Percentiles rank a stretch among this genome's conserved stretches.
These are phyloP conservation scores for Fusarium fracticaudum DNA, from an alignment of 2,329 filamentous ascomycete genomes.

Conservation along the genomic window DNA sequence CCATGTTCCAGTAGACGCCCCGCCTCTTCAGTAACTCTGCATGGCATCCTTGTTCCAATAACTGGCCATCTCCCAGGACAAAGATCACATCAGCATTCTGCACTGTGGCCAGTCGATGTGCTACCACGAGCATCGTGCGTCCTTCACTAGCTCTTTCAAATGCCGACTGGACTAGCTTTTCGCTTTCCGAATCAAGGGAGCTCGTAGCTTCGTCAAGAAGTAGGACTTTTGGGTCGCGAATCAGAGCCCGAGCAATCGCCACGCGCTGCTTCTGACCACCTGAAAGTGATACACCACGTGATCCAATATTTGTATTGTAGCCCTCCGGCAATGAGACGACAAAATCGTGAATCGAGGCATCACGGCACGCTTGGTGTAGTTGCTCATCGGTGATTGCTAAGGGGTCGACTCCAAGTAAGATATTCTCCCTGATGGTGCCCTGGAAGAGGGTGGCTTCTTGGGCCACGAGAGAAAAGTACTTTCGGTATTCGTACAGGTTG, in stretches of 20 bases:
- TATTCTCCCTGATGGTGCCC: slow-evolving; percentile 75
- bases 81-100: slow-evolving; percentile 85
- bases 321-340: slow-evolving; percentile 73
- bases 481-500: slow-evolving; percentile 70
- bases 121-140: slow-evolving; percentile 77
- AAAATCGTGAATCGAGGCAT: slow-evolving; percentile 77
- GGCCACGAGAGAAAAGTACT: slow-evolving; percentile 74
- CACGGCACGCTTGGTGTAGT: slow-evolving; percentile 63
- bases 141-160: slow-evolving; percentile 71
- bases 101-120: slow-evolving; percentile 79
- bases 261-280: slow-evolving; percentile 80
- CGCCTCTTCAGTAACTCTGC: slow-evolving; percentile 59
- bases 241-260: slow-evolving; percentile 74
- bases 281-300: slow-evolving; percentile 71
- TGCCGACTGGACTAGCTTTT: slow-evolving; percentile 71
- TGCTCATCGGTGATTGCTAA: slow-evolving; percentile 61
- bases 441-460: slow-evolving; percentile 80
- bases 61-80: slow-evolving; percentile 73
- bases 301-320: slow-evolving; percentile 74
- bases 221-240: slow-evolving; percentile 71
- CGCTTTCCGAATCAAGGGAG: slow-evolving; percentile 71
- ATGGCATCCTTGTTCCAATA: slow-evolving; percentile 65
- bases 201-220: slow-evolving; percentile 80
- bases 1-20: slow-evolving; percentile 68
- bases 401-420: slow-evolving; percentile 70